Evolutionary conservation across 768 basidiomycete genomes (phyloP).

Genomic region (Rossbeevera mucosa): DNA sequence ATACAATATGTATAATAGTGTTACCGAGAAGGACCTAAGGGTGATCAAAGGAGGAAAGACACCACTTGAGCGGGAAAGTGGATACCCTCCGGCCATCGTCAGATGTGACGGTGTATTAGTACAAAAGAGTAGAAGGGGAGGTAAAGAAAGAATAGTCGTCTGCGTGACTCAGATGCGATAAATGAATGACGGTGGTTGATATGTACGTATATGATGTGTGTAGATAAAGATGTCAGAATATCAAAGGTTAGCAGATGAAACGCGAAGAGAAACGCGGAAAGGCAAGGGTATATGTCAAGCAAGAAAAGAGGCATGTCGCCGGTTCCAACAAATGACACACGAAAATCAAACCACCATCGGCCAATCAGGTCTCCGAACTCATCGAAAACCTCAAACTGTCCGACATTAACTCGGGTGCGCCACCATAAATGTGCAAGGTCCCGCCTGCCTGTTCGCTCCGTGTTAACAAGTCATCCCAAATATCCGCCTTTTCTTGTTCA

Average conservation of each 20-base stretch:
- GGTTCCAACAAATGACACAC: neutral
- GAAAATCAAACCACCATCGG: neutral
- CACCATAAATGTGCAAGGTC: conserved; percentile 53
- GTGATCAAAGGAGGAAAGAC: neutral
- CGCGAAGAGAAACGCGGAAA: neutral
- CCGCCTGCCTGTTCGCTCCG: conserved; percentile 69
- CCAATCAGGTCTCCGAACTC: conserved; percentile 16
- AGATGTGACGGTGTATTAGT: neutral
- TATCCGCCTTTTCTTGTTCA: conserved; percentile 66
- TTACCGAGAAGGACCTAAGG: neutral
- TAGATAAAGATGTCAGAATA: neutral
- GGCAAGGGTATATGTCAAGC: neutral
- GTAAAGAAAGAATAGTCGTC: neutral
- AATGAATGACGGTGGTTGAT: neutral
- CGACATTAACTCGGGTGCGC: conserved; percentile 35
- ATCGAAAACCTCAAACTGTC: conserved; percentile 39
- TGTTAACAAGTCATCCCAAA: conserved; percentile 66
- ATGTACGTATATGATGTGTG: neutral
- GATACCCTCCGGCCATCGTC: neutral
- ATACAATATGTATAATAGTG: neutral
- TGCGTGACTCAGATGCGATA: neutral
- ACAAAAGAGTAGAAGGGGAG: neutral
- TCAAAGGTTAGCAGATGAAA: neutral
- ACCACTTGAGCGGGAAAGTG: neutral
- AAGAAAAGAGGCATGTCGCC: neutral